Base-by-base conservation (phyloP, 768 basidiomycete genomes). In the Galerina sulciceps region DNA sequence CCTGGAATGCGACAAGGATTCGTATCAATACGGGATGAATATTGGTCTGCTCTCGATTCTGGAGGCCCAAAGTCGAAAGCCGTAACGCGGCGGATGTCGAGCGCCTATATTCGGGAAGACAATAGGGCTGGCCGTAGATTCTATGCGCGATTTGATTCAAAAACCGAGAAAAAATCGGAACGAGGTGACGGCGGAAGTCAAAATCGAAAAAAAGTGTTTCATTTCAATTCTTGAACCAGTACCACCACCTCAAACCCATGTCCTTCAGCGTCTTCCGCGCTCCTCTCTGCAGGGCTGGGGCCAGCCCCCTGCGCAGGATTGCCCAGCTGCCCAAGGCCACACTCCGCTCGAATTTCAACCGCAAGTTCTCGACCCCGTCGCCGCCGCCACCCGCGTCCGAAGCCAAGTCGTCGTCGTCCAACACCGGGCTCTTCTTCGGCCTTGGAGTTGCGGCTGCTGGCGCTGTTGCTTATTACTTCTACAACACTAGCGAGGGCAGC, bases 381-480 rank as follows among this genome's bases (percentile, higher is more conserved):
- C 74, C 78, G 20, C 70, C 79, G 1, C 77, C 81, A 3, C 58
- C 65, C 9, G 58, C 61, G 13, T 73, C 72, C 11, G 73, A 74
- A 20, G 71, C 83, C 17, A 85, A 85, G 65, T 81, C 82, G 26
- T 31, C 82, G 26, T 31, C 26, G 62, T 81, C 82, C n/a, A 87
- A 82, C 71, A 80, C 78, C 18, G 77, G 73, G 18, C 79, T 93
- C 50, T 88, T 81, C 69, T 70, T 83, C 40, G 86, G 86, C 48
- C 71, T 90, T 26, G 90, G 85, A 66, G 83, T 83, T 58, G 85
- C 81, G 42, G 83, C 77, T 17, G 79, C 80, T 42, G 79, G 78
- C 49, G 87, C 82, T 53, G 88, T 86, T 43, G 78, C 82, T 10
- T 89, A 85, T 49, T 91, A 85, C 76, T 90, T 86, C 69, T 70